Base-by-base conservation (phyloP, 2,329 filamentous ascomycete genomes). In the Epichloe aotearoae region DNA sequence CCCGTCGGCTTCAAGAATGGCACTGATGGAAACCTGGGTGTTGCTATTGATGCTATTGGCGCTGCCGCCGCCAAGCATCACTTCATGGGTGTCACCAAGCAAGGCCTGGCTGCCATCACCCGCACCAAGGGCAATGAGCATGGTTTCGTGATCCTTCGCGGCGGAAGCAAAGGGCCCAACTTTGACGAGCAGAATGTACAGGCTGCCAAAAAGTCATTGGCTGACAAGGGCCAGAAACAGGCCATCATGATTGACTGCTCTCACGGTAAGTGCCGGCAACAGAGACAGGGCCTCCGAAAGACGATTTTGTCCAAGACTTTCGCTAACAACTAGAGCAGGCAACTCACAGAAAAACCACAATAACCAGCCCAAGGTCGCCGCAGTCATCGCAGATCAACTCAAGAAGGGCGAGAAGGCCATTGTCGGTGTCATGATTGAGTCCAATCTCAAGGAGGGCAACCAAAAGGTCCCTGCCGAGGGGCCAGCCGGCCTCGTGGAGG, bases 1-100 rank as follows among this genome's bases (percentile, higher is more conserved):
- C 93, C 93, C 93, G 90, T 98, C 58, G 93, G 93, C 53, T 98
- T 96, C 84, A 98, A 98, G 82, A 98, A 98, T 70, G 93, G 93
- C 55, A 98, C 93, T 23, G 93, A 98, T 62, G 93, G 93, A 41
- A 88, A 85, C 60, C 74, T 98, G 51, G 82, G 81, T 30, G 90
- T 97, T 19, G 90, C 91, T 19, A 94, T 97, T 61, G 93, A 98
- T 66, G 93, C 93, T 36, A 96, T 97, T 65, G 93, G 91, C 53
- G 83, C 87, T 33, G 86, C 86, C 1, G 82, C 84, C 52, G 77
- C 85, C n/a, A 83, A 79, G 68, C 93, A 98, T 70, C 91, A 96
- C 74, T 98, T 98, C 76, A 86, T 98, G 77, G 91, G 90, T 69
- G 93, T 98, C 47, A 98, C 93, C 34, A 98, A 98, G 77, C 90